Conservation (phyloP, 2,329 filamentous ascomycete genomes). For the Diaporthe vaccinii region DNA sequence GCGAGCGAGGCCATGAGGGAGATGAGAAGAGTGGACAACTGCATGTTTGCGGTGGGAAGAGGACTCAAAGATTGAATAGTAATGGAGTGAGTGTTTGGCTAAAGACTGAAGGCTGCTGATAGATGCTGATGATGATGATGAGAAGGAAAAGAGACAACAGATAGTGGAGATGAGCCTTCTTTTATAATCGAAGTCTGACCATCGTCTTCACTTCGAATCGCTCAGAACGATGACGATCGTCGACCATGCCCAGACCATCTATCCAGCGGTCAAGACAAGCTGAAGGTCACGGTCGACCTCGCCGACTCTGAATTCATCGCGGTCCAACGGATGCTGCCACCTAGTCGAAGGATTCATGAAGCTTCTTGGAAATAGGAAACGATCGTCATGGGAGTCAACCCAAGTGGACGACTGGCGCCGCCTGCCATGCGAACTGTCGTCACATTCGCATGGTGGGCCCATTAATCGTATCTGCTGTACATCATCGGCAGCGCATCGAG, state of each 20-base stretch:
- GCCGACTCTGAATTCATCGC: not conserved
- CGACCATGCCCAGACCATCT: not conserved
- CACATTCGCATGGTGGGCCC: not conserved
- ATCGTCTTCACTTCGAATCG: not conserved
- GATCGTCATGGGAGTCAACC: not conserved
- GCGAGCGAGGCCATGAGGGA: constrained; percentile 39
- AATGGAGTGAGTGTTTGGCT: constrained; percentile 10
- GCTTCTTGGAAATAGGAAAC: constrained; percentile 13
- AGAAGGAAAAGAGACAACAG: not conserved
- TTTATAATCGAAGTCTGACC: not conserved
- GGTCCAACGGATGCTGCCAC: constrained; percentile 16
- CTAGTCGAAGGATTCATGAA: constrained; percentile 17
- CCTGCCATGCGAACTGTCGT: constrained; percentile 10
- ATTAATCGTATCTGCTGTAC: constrained; percentile 5
- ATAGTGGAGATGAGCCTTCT: not conserved
- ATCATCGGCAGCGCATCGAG: not conserved
- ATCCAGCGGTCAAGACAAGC: not conserved
- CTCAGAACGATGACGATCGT: constrained; percentile 13
- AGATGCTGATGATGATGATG: constrained; percentile 12
- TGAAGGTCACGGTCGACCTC: not conserved
- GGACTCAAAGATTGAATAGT: constrained; percentile 1
- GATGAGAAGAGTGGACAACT: constrained; percentile 28
- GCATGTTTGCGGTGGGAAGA: constrained; percentile 31
- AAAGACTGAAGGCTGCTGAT: constrained; percentile 9
- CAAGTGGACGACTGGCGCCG: not conserved